These are phyloP conservation scores for Penicillium sp. DNA, from an alignment of 2,329 filamentous ascomycete species.

Conservation along the genomic window DNA sequence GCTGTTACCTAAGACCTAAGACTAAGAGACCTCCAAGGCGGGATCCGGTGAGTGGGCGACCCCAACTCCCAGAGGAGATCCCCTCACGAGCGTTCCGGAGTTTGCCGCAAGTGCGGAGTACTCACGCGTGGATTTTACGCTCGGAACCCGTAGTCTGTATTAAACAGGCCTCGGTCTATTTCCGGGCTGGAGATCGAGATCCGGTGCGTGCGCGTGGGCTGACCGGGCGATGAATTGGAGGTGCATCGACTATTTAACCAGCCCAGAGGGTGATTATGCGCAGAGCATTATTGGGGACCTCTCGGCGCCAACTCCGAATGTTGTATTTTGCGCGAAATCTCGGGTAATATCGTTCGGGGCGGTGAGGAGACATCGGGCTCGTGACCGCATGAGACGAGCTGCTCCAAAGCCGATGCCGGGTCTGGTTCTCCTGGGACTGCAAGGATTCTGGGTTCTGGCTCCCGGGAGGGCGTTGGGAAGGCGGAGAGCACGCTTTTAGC, in stretches of 20 bases:
- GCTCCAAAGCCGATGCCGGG: constrained; percentile 9
- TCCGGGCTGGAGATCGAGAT: neutral
- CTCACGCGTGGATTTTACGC: neutral
- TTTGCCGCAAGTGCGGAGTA: constrained; percentile 20
- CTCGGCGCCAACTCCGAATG: constrained; percentile 2
- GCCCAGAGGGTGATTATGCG: neutral
- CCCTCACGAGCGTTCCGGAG: constrained; percentile 19
- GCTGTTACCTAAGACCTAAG: neutral
- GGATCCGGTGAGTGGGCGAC: constrained; percentile 5
- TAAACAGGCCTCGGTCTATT: neutral
- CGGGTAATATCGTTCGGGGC: constrained; percentile 16
- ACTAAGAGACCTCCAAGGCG: neutral
- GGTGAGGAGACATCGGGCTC: constrained; percentile 9
- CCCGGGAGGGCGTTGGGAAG: neutral
- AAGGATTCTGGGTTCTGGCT: neutral
- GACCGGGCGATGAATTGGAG: neutral
- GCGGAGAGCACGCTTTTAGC: neutral
- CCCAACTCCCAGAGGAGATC: neutral
- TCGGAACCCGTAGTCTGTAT: neutral
- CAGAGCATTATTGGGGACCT: neutral
- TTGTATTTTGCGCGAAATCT: neutral
- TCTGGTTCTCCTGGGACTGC: neutral
- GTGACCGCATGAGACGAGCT: neutral
- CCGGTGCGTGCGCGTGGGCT: neutral
- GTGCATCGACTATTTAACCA: neutral